Conservation (phyloP, 2,329 filamentous ascomycete genomes). For the Beauveria brongniartii region DNA sequence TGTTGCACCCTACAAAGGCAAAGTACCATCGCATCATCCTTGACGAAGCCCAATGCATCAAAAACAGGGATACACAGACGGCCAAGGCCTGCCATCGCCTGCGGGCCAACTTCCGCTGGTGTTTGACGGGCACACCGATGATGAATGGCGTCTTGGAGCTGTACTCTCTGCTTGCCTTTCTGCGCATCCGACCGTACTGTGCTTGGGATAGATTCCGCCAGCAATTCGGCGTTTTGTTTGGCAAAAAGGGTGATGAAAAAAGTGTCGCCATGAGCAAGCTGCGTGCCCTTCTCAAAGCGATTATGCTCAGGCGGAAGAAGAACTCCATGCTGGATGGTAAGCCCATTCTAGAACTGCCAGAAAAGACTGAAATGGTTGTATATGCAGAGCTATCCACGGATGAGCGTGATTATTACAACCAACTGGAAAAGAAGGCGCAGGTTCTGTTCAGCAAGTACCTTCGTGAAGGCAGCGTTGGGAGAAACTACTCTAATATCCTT, state of each 20-base stretch:
- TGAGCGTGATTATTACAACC: slow-evolving; percentile 70
- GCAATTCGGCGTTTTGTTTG: slow-evolving; percentile 35
- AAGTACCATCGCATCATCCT: slow-evolving; percentile 75
- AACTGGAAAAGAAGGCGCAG: slow-evolving; percentile 60
- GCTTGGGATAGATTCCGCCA: slow-evolving; percentile 52
- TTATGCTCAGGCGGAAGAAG: slow-evolving; percentile 78
- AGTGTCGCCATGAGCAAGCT: slow-evolving; percentile 61
- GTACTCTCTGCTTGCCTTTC: slow-evolving; percentile 68
- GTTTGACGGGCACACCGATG: slow-evolving; percentile 75
- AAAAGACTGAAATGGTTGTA: slow-evolving; percentile 68
- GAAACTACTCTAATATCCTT: slow-evolving; percentile 67
- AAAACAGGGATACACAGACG: slow-evolving; percentile 66
- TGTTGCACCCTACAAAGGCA: slow-evolving; percentile 51
- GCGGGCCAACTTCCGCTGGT: slow-evolving; percentile 66
- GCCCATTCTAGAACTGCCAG: slow-evolving; percentile 69
- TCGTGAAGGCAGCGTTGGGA: slow-evolving; percentile 57
- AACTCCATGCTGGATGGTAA: slow-evolving; percentile 69
- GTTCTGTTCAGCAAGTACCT: slow-evolving; percentile 72
- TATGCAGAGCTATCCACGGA: slow-evolving; percentile 63
- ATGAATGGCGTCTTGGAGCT: slow-evolving; percentile 79
- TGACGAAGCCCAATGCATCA: slow-evolving; percentile 78
- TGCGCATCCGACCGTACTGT: slow-evolving; percentile 68
- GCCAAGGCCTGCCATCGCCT: slow-evolving; percentile 61
- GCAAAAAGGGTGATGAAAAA: slow-evolving; percentile 38
- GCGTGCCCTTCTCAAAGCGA: slow-evolving; percentile 67